Evolutionary conservation across 1,284 basidiomycete genomes (phyloP), one percentile per base, ranked within the genome.

Genomic region (Sporisorium scitamineum): DNA sequence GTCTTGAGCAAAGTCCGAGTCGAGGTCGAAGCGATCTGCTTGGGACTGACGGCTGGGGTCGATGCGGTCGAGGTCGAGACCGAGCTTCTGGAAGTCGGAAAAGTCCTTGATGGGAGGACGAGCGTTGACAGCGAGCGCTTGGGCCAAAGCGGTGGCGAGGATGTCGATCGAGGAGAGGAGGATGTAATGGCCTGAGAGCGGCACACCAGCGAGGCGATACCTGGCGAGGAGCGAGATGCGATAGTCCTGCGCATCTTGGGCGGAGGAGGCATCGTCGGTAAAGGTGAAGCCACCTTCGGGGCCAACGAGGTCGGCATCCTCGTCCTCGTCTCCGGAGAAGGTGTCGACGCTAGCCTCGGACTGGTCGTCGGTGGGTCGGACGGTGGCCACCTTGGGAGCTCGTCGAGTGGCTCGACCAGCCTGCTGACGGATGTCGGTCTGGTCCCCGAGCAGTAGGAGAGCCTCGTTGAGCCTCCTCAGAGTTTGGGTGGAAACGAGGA

Each of bases 131-230:
- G 88, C 88, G 50, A 94, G 87, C 1, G 89, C 89, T 84, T 94
- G 93, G 0, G 93, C 91, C 16, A 95, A 88, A 18, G 93, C 88
- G 1, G 92, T 93, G 90, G 92, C 93, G 78, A 93, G 90, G 29
- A 90, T 90, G 84, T 94, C 93, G 80, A 94, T 89, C 31, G 92
- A 90, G 79, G 92, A 93, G 86, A 93, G 94, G 8, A 94, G 90
- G 60, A 93, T 89, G 81, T 95, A 94, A 83, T 94, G 93, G 18
- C 94, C 93, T 55, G 92, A 93, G 22, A 95, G 88, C 14, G 94
- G 93, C 11, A 92, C 89, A 22, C 91, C 92, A 54, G 89, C 89
- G 18, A 89, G 88, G 24, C 92, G 88, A 84, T 96, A 96, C 39
- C 92, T 90, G 18, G 91, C 88, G 42, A 95, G 88, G 70, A 95